Evolutionary conservation across 495 filamentous ascomycete genomes (phyloP).

Genomic region (Hypoxylon fuscum): DNA sequence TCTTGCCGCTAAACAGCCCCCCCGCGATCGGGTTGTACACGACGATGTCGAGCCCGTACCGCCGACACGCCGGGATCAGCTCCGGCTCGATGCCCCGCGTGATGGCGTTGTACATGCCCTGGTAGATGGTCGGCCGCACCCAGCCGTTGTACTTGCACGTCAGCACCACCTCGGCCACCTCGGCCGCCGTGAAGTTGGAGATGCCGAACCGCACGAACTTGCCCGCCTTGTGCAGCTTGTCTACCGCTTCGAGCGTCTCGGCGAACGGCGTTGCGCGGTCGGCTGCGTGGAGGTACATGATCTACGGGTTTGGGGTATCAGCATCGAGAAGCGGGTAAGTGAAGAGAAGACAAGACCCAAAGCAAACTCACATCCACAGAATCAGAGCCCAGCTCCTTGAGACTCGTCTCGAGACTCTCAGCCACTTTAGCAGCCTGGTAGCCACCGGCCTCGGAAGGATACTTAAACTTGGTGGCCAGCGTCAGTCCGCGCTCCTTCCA

Average conservation of each 20-base stretch:
- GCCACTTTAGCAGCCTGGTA: slow-evolving; percentile 70
- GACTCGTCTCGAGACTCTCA: slow-evolving; percentile 67
- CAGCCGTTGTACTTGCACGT: slow-evolving; percentile 82
- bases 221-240: slow-evolving; percentile 85
- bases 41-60: slow-evolving; percentile 87
- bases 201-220: slow-evolving; percentile 87
- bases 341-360: background rate
- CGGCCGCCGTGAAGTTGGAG: slow-evolving; percentile 86
- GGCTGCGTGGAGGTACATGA: slow-evolving; percentile 88
- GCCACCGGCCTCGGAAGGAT: slow-evolving; percentile 65
- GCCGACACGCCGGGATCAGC: slow-evolving; percentile 78
- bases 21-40: slow-evolving; percentile 90
- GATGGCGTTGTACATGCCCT: slow-evolving; percentile 76
- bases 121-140: slow-evolving; percentile 75
- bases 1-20: slow-evolving; percentile 86
- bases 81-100: slow-evolving; percentile 82
- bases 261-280: slow-evolving; percentile 81
- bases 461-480: slow-evolving; percentile 82
- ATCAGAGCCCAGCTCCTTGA: slow-evolving; percentile 78
- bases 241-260: slow-evolving; percentile 78
- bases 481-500: slow-evolving; percentile 87
- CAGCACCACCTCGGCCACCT: slow-evolving; percentile 88
- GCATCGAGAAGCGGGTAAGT: background rate
- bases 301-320: slow-evolving; percentile 43
- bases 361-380: slow-evolving; percentile 68